Percentiles rank a stretch among this genome's conserved stretches.
These are phyloP conservation scores for Trifolium pratense DNA, from an alignment of 306 rosid species.

Conservation along the genomic window DNA sequence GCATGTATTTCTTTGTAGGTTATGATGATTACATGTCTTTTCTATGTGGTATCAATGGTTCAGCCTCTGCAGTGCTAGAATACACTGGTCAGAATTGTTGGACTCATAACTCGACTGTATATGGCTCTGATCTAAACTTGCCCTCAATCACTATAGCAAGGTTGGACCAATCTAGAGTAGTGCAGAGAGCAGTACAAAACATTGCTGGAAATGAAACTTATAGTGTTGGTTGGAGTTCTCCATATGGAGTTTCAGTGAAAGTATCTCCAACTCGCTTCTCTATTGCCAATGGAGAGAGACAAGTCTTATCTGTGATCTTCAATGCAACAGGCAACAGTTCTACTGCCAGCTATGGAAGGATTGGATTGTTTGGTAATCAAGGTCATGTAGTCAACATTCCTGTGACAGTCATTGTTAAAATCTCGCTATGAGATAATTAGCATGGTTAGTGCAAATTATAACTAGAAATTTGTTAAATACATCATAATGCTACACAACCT, in stretches of 20 bases:
- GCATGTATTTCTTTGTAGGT: conserved; percentile 50
- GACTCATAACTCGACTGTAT: conserved; percentile 56
- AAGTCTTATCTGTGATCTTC: conserved; percentile 62
- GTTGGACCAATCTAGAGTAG: conserved; percentile 68
- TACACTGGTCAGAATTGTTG: conserved; percentile 78
- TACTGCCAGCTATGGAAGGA: conserved; percentile 88
- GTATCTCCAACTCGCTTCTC: conserved; percentile 74
- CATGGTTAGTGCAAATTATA: not conserved
- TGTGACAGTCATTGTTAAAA: conserved; percentile 65
- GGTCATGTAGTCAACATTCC: conserved; percentile 89
- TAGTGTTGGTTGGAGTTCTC: conserved; percentile 84
- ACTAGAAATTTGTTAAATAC: not conserved
- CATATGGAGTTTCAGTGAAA: conserved; percentile 70
- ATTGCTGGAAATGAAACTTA: conserved; percentile 72
- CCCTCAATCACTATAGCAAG: conserved; percentile 87
- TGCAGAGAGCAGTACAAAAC: conserved; percentile 68
- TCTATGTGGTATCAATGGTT: conserved; percentile 83
- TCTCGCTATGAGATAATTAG: conserved; percentile 44
- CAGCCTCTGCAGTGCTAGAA: conserved; percentile 75
- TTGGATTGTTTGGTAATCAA: conserved; percentile 85
- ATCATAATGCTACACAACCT: not conserved
- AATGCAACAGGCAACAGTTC: conserved; percentile 69
- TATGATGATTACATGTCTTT: conserved; percentile 84
- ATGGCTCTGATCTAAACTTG: conserved; percentile 81
- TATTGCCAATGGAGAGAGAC: conserved; percentile 62